Percentiles rank a stretch among this genome's conserved stretches.
phyloP scores from a whole-genome alignment of 2,329 filamentous ascomycete genomes.

The Diaporthe vaccinii region DNA sequence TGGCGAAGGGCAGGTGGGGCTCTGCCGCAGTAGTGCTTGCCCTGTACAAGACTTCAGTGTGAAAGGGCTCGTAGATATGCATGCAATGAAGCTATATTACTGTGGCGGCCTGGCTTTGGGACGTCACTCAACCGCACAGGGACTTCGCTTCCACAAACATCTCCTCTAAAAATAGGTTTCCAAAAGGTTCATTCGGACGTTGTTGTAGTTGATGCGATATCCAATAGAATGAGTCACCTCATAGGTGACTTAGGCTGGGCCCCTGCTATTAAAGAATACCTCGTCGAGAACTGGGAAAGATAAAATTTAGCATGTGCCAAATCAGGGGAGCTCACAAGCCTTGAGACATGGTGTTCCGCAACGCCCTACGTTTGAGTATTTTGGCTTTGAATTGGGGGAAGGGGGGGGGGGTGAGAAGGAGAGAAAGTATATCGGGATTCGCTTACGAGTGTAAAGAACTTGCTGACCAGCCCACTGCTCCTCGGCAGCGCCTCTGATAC shows the following conservation, averaged over 20 bases:
- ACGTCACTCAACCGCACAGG: background rate
- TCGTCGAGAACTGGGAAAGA: background rate
- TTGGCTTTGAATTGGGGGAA: too few species aligned
- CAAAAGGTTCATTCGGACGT: background rate
- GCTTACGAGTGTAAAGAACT: slow-evolving; percentile 3
- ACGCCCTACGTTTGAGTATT: too few species aligned
- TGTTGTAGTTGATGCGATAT: background rate
- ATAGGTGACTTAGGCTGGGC: background rate
- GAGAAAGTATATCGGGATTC: background rate
- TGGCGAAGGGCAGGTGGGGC: background rate
- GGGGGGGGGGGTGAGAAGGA: too few species aligned
- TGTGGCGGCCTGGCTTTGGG: background rate
- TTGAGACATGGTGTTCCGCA: too few species aligned
- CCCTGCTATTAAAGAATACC: background rate
- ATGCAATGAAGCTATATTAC: background rate
- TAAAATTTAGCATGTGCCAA: background rate
- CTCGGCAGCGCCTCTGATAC: slow-evolving; percentile 59
- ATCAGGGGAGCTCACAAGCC: too few species aligned
- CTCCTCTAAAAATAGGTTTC: background rate
- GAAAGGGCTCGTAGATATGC: background rate
- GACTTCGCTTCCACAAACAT: background rate
- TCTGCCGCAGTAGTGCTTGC: background rate
- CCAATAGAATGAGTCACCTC: background rate
- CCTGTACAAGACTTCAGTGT: background rate
- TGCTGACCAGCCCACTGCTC: slow-evolving; percentile 45